Percentiles rank a stretch among this genome's conserved stretches.
These are phyloP conservation scores for Taiozyma sp. DNA, from an alignment of 1,139 yeast genomes.

Conservation along the genomic window DNA sequence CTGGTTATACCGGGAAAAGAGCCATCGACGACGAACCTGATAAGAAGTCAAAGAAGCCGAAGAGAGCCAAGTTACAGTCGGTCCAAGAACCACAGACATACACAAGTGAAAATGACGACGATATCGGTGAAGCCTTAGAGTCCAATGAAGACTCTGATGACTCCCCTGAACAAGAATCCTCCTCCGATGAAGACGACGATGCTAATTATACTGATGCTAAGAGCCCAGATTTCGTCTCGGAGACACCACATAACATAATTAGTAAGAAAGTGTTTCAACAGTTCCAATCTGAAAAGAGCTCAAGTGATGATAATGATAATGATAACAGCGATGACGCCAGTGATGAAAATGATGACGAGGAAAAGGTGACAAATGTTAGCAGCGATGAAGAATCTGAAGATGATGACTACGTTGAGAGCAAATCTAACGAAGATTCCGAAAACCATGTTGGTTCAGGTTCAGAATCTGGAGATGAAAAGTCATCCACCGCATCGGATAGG, in stretches of 20 bases:
- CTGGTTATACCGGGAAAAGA: conserved; percentile 48
- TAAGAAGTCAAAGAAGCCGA: conserved; percentile 18
- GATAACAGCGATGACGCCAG: conserved; percentile 4
- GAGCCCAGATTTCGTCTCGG: conserved; percentile 5
- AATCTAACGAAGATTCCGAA: conserved; percentile 9
- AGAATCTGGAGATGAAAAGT: conserved; percentile 12
- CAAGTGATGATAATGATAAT: conserved; percentile 12
- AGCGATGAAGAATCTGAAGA: conserved; percentile 14
- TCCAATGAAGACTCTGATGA: conserved; percentile 9
- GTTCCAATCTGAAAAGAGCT: conserved; percentile 6
- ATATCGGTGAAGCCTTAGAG: conserved; percentile 16
- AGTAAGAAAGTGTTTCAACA: conserved; percentile 17
- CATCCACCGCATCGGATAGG: conserved; percentile 6
- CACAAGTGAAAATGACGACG: conserved; percentile 1
- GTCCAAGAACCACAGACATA: not conserved
- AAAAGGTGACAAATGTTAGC: conserved; percentile 10
- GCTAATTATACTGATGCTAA: conserved; percentile 12
- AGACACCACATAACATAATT: conserved; percentile 15
- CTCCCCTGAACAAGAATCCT: conserved; percentile 7
- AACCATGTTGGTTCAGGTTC: conserved; percentile 7
- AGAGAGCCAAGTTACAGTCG: conserved; percentile 6
- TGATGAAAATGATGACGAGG: conserved; percentile 14
- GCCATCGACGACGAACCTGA: conserved; percentile 28
- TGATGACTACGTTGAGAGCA: conserved; percentile 15
- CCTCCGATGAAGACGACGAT: conserved; percentile 21